A percentile compares a stretch with the other conserved stretches of the same genome.
phyloP scores from a whole-genome alignment of 164 flowering plant species.

The Berberis vulgaris region DNA sequence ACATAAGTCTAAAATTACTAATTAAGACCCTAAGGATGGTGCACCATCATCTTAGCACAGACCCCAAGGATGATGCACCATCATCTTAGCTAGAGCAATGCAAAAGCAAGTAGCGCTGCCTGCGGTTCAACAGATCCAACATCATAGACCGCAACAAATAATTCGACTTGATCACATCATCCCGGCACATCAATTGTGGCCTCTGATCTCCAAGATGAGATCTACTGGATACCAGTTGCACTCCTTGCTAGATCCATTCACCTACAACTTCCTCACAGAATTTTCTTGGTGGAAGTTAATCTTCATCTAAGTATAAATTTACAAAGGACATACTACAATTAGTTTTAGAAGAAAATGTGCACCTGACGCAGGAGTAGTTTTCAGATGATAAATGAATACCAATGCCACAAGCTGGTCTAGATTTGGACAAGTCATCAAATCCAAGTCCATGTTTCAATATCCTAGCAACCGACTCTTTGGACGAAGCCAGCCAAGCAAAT shows the following conservation, averaged over 20 bases:
- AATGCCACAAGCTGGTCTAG: slow-evolving; percentile 37
- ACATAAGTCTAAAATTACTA: neutral
- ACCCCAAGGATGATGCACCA: no score
- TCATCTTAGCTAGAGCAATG: neutral
- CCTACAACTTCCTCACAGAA: no score
- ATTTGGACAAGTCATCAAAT: slow-evolving; percentile 23
- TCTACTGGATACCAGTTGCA: neutral
- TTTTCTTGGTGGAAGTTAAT: neutral
- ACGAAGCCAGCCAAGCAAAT: slow-evolving; percentile 78
- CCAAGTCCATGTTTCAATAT: slow-evolving; percentile 66
- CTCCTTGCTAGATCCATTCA: no score
- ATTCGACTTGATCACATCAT: neutral
- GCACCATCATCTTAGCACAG: no score
- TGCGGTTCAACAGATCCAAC: neutral
- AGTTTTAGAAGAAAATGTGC: neutral
- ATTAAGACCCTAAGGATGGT: neutral
- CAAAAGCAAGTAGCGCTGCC: neutral
- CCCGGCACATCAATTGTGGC: neutral
- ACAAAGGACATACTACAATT: no score
- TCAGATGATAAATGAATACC: slow-evolving; percentile 73
- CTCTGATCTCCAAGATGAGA: neutral
- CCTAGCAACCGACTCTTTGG: slow-evolving; percentile 33
- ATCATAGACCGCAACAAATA: neutral
- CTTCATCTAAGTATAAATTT: no score
- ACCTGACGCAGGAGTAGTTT: slow-evolving; percentile 53